Evolutionary conservation across 768 basidiomycete genomes (phyloP).

Genomic region (Termitomyces heimii): DNA sequence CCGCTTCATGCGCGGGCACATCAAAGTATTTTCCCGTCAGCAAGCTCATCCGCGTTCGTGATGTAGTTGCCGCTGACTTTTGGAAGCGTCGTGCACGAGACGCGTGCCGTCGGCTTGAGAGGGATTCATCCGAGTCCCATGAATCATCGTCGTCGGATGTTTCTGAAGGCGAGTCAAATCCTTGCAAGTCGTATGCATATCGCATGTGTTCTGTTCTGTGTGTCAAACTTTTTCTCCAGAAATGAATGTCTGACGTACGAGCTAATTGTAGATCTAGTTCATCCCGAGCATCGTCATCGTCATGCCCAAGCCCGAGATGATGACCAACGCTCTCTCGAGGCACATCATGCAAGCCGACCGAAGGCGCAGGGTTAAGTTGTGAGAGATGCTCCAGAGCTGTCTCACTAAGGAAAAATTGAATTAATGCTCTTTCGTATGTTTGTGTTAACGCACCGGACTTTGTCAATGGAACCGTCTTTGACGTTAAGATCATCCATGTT

Average conservation of each 20-base stretch:
- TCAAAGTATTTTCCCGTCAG: slow-evolving; percentile 58
- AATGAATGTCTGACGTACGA: slow-evolving; percentile 39
- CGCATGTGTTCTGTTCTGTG: slow-evolving; percentile 50
- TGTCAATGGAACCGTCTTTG: slow-evolving; percentile 73
- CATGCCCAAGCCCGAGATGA: slow-evolving; percentile 52
- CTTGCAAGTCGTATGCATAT: slow-evolving; percentile 57
- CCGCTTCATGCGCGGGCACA: slow-evolving; percentile 37
- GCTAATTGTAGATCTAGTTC: slow-evolving; percentile 64
- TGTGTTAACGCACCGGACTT: slow-evolving; percentile 55
- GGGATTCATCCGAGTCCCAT: slow-evolving; percentile 32
- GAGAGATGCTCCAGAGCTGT: slow-evolving; percentile 35
- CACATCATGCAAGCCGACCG: slow-evolving; percentile 80
- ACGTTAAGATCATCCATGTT: slow-evolving; percentile 95
- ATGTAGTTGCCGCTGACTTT: slow-evolving; percentile 14
- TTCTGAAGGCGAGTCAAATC: slow-evolving; percentile 37
- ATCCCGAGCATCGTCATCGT: slow-evolving; percentile 48
- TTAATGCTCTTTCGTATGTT: not conserved
- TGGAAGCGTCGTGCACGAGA: slow-evolving; percentile 6
- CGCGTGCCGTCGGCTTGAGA: slow-evolving; percentile 30
- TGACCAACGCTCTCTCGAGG: slow-evolving; percentile 63
- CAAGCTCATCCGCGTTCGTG: slow-evolving; percentile 62
- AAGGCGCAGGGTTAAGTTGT: slow-evolving; percentile 58
- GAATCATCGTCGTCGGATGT: slow-evolving; percentile 40
- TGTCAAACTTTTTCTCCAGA: not conserved
- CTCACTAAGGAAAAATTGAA: slow-evolving; percentile 15